Percentiles rank a stretch among this genome's conserved stretches.
Conservation (phyloP, 495 filamentous ascomycete genomes). For the Daldinia childiae region DNA sequence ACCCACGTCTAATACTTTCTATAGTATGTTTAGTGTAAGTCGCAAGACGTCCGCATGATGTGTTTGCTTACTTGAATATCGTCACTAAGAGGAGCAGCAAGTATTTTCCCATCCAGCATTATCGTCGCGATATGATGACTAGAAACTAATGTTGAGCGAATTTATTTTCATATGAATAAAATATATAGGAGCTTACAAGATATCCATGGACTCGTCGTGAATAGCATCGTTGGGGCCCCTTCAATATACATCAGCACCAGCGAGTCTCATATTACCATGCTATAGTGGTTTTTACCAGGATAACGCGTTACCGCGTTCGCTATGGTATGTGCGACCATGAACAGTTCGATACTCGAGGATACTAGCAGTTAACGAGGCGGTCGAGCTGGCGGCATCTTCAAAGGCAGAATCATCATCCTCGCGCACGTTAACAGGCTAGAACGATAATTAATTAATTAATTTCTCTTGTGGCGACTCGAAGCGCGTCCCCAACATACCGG, state of each 20-base stretch:
- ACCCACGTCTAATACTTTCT: slow-evolving; percentile 52
- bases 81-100: slow-evolving; percentile 44
- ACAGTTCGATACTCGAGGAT: slow-evolving; percentile 56
- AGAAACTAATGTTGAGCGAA: background rate
- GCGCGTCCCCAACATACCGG: slow-evolving; percentile 15
- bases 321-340: slow-evolving; percentile 55
- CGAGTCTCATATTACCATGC: background rate
- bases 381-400: slow-evolving; percentile 47
- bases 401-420: slow-evolving; percentile 46
- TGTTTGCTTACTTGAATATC: slow-evolving; percentile 40
- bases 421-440: slow-evolving; percentile 27
- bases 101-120: slow-evolving; percentile 57
- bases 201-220: slow-evolving; percentile 51
- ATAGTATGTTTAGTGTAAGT: background rate
- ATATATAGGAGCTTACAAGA: slow-evolving; percentile 36
- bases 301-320: slow-evolving; percentile 44
- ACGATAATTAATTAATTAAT: slow-evolving; percentile 2
- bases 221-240: slow-evolving; percentile 52
- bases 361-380: slow-evolving; percentile 56
- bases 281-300: slow-evolving; percentile 43
- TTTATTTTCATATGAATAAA: background rate
- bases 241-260: slow-evolving; percentile 20
- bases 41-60: background rate
- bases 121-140: slow-evolving; percentile 51
- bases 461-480: background rate